Evolutionary conservation across 129 eudicot genomes (phyloP).

Genomic region (Centrapalus pauciflorus): DNA sequence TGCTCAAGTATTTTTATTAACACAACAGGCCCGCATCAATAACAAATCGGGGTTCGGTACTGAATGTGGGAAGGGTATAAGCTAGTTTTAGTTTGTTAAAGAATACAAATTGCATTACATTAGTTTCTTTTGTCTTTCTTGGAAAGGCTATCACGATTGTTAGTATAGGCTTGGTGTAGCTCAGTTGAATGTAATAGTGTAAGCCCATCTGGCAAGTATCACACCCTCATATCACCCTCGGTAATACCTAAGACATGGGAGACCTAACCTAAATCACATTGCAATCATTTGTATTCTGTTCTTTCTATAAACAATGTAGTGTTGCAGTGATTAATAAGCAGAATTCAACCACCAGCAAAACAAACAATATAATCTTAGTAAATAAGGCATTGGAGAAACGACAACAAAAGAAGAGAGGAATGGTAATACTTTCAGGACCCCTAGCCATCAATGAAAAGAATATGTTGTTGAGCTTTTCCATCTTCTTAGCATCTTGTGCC

Average conservation of each 20-base stretch:
- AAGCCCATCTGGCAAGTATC: background rate
- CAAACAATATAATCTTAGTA: background rate
- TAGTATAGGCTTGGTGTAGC: background rate
- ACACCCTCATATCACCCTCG: background rate
- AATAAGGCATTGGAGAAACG: background rate
- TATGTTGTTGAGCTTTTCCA: slow-evolving; percentile 93
- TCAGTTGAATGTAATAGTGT: background rate
- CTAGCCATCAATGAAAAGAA: slow-evolving; percentile 92
- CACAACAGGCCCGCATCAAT: background rate
- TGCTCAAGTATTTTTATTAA: background rate
- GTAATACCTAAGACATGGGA: background rate
- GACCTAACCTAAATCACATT: background rate
- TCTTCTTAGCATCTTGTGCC: slow-evolving; percentile 94
- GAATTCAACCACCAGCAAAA: background rate
- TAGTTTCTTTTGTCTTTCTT: too few relatives aligned
- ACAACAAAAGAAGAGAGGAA: background rate
- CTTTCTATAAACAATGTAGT: background rate
- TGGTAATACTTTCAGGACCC: slow-evolving; percentile 75
- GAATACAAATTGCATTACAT: too few relatives aligned
- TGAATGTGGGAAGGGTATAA: background rate
- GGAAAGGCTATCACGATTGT: background rate
- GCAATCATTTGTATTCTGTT: background rate
- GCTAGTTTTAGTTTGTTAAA: too few relatives aligned
- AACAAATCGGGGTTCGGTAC: background rate
- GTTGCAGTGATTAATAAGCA: background rate